Evolutionary conservation across 2,329 filamentous ascomycete species (phyloP).

Genomic region (Aspergillus hortae): DNA sequence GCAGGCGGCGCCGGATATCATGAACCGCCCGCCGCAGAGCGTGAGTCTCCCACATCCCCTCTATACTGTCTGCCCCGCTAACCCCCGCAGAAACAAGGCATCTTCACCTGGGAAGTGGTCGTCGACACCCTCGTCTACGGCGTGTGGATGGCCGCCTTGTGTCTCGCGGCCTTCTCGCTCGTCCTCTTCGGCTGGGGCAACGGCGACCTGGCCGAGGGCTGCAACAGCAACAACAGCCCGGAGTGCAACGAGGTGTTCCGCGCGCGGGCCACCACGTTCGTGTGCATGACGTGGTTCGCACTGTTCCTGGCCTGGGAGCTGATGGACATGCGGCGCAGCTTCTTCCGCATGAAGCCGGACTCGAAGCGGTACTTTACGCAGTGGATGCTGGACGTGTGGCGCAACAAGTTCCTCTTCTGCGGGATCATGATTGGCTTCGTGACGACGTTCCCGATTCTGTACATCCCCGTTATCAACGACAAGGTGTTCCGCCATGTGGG

Average conservation of each 20-base stretch:
- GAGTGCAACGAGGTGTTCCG: conserved; percentile 64
- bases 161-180: conserved; percentile 60
- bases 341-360: conserved; percentile 70
- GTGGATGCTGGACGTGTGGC: conserved; percentile 66
- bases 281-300: conserved; percentile 71
- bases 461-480: conserved; percentile 66
- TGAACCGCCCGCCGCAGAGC: conserved; percentile 72
- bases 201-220: conserved; percentile 57
- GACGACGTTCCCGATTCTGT: conserved; percentile 58
- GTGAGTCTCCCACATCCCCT: conserved; percentile 15
- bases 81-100: conserved; percentile 51
- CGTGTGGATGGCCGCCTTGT: conserved; percentile 69
- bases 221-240: conserved; percentile 56
- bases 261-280: conserved; percentile 70
- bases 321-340: conserved; percentile 66
- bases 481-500: conserved; percentile 63
- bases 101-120: conserved; percentile 75
- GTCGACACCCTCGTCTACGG: conserved; percentile 79
- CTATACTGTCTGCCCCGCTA: conserved; percentile 5
- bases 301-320: conserved; percentile 78
- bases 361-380: conserved; percentile 60
- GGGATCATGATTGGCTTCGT: conserved; percentile 57
- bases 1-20: conserved; percentile 69
- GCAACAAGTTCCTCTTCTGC: conserved; percentile 70
- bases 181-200: conserved; percentile 61